phyloP scores from a whole-genome alignment of 169 alveolate genomes.

The Eimeria praecox region DNA sequence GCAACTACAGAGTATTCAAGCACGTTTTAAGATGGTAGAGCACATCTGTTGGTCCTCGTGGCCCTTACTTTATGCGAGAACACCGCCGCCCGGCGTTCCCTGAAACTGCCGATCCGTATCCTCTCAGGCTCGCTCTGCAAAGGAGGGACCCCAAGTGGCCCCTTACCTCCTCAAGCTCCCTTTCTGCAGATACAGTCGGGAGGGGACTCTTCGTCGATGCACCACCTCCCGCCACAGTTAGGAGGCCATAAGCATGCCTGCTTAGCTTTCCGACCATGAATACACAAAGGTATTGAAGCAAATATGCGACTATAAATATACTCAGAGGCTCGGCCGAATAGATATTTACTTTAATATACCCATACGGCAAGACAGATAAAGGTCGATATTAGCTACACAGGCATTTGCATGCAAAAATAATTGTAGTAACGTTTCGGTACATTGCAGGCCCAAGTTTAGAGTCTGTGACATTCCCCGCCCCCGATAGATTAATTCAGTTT shows the following conservation, averaged over 20 bases:
- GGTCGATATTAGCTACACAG: neutral
- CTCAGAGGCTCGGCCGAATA: neutral
- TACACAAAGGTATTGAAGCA: neutral
- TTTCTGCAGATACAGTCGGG: conserved; percentile 23
- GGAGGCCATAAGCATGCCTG: neutral
- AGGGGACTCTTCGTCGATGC: neutral
- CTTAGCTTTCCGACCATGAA: neutral
- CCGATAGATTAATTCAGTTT: neutral
- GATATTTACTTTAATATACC: neutral
- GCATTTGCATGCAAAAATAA: neutral
- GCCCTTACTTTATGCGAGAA: conserved; percentile 40
- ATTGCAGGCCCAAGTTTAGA: neutral
- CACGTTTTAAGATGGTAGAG: neutral
- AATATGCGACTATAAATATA: neutral
- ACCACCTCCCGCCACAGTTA: neutral
- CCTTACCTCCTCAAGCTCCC: conserved; percentile 60
- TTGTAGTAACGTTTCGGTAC: neutral
- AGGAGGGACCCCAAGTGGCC: conserved; percentile 61
- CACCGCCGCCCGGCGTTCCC: conserved; percentile 24
- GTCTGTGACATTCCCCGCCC: neutral
- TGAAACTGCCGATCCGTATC: neutral
- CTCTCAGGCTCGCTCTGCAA: conserved; percentile 50
- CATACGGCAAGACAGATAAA: neutral
- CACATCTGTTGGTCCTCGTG: neutral
- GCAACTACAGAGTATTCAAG: neutral